Evolutionary conservation across 2,329 filamentous ascomycete species (phyloP), one percentile per base, ranked within the genome.

Genomic region (Saccharata proteae): DNA sequence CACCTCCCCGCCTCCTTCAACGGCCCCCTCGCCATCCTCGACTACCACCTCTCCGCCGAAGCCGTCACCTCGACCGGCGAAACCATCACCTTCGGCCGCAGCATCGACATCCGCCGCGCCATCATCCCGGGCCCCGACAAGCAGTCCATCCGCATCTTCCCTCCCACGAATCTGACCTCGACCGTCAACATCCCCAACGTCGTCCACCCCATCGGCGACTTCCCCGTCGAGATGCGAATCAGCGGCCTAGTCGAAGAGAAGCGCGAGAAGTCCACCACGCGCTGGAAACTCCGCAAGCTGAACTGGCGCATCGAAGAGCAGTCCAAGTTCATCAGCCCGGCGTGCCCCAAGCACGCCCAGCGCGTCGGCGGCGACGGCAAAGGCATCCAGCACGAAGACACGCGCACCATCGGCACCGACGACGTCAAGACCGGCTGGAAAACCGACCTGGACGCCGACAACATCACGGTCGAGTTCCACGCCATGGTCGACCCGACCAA

Each of bases 231-330:
- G 26, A 76, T 94, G 59, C 77, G 78, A 31, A 71, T 98, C 40
- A 82, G 86, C 40, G 88, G 88, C n/a, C 74, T 94, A 32, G 74
- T 85, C 24, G 79, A 74, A 42, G 62, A 61, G 45, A 82, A 82
- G 53, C 57, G 68, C 21, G 64, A 70, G 22, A 72, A 75, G 24
- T 71, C 70, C 37, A 77, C 80, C 51, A 86, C 76, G 5, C 71
- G 90, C 38, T 96, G 88, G 88, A 79, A 80, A 46, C 67, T 98
- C 17, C 82, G 86, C 55, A 90, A 92, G 57, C 69, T 94, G 42
- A 83, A 80, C 40, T 98, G 88, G 88, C 76, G 81, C 42, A 77
- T 98, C 32, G 86, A 94, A 50, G 88, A 98, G 64, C 79, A 76
- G 22, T 72, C 84, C 52, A 80, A 77, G 57, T 77, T 78, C 21